Base-by-base conservation (phyloP, 306 rosid species). In the Prunus mume region DNA sequence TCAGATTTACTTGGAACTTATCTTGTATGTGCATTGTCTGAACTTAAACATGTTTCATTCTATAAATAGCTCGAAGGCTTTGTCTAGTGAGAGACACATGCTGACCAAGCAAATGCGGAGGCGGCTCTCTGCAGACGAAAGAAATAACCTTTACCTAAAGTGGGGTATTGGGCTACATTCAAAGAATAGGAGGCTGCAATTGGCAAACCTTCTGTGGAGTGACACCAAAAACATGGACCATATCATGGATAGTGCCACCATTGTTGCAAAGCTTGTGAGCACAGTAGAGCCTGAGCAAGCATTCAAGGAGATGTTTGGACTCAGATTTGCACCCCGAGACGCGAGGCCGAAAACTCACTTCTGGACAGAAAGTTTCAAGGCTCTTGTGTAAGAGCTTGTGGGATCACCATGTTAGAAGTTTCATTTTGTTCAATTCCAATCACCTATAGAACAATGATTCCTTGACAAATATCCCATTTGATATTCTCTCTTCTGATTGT, bases 291-390 rank as follows among this genome's bases (percentile, higher is more conserved):
- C 99, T 43, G 88, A 88, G 24, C 85, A 77, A 25, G 99, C 99
- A 27, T 90, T 86, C 85, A 96, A 86, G 93, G 99, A 92, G 86
- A 92, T 96, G 99, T 96, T 96, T 82, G 99, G 97, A 13, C 99
- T 96, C 75, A 92, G 90, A 87, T 92, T 96, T 81, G 81, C 91
- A n/a, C 96, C 97, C 32, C 61, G 88, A 32, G 81, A 82, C n/a
- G 7, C 43, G 8, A 78, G 80, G 78, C 80, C 82, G 73, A 93
- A 61, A 83, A 85, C 83, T 77, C 78, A 77, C 52, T 75, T 86
- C 65, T 85, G 93, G 91, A 68, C 86, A 18, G 76, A 80, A 54
- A 82, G 87, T 47, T 50, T 88, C 76, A 85, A 70, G 80, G 56
- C 73, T 73, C 84, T 85, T 38, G 86, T 88, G 79, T 88, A 83